A percentile compares a stretch with the other conserved stretches of the same genome.
Conservation (phyloP, 2,329 filamentous ascomycete genomes). For the Chrysoporthe austroafricana region DNA sequence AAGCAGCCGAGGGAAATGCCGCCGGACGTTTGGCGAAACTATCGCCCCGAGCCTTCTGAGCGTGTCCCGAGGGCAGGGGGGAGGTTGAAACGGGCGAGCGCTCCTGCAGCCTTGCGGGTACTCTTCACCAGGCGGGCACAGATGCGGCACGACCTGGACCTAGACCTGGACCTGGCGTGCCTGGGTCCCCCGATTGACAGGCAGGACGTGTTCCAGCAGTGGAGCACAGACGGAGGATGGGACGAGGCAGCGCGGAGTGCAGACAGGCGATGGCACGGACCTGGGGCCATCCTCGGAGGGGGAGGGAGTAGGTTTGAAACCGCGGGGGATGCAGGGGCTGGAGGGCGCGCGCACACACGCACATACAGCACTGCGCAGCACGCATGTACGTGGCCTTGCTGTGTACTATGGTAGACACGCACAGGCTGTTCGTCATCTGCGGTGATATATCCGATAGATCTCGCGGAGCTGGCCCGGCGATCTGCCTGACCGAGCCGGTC, state of each 20-base stretch:
- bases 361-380: background rate
- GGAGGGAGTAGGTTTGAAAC: background rate
- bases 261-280: background rate
- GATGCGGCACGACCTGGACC: background rate
- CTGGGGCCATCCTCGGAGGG: background rate
- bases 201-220: background rate
- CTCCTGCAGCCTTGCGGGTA: constrained; percentile 23
- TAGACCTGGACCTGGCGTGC: background rate
- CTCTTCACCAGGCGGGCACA: constrained; percentile 9
- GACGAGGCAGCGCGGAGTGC: background rate
- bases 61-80: background rate
- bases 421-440: background rate
- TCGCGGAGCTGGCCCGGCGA: background rate
- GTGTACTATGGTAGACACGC: background rate
- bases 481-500: background rate
- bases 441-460: background rate
- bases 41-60: background rate
- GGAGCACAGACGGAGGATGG: background rate
- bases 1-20: background rate
- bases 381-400: no score
- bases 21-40: background rate
- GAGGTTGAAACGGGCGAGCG: constrained; percentile 21
- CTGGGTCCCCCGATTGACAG: background rate
- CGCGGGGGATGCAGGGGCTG: background rate
- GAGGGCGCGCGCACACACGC: background rate